Evolutionary conservation across 768 basidiomycete species (phyloP), one percentile per base, ranked within the genome.

Genomic region (Mrakia hoshinonis): DNA sequence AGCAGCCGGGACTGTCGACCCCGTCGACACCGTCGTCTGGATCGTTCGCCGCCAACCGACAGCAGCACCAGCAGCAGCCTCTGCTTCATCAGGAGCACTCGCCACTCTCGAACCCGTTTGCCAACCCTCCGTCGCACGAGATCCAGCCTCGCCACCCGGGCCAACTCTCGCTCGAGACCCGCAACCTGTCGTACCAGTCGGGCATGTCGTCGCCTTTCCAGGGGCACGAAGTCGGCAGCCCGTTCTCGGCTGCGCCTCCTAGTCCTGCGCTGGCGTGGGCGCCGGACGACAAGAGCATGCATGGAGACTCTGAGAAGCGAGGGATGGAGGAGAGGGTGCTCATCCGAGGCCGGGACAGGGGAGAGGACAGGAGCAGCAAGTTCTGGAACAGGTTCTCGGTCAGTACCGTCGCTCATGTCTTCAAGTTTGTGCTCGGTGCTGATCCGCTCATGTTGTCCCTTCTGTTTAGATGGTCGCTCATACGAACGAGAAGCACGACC

Each of bases 341-440:
- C 34, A 68, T 68, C 36, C 52, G 67, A 68, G 67, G 67, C 5
- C 39, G 67, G 29, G 67, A 68, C 36, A 24, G 38, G 24, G 67
- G 67, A 36, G 55, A 60, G 51, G 67, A 68, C n/a, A 18, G 67
- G 1, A 38, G 34, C 26, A 29, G 22, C 9, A 47, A 38, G 55
- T 68, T 68, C 38, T 55, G 36, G 51, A 68, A 68, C 29, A 54
- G 67, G 38, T 43, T 68, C 24, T 39, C 36, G 55, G 67, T 68
- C n/a, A 54, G 67, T 36, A n/a, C n/a, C n/a, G n/a, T n/a, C n/a
- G 46, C 6, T 55, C 29, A 20, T 10, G 10, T 26, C 22, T 61
- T n/a, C 20, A 29, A 22, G 2, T 60, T 20, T 26, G 29, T 61
- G 31, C 36, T 20, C 6, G 36, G 18, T 9, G 36, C 4, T 43